Evolutionary conservation across 2,329 filamentous ascomycete species (phyloP), one percentile per base, ranked within the genome.

Genomic region (Curvularia sp.): DNA sequence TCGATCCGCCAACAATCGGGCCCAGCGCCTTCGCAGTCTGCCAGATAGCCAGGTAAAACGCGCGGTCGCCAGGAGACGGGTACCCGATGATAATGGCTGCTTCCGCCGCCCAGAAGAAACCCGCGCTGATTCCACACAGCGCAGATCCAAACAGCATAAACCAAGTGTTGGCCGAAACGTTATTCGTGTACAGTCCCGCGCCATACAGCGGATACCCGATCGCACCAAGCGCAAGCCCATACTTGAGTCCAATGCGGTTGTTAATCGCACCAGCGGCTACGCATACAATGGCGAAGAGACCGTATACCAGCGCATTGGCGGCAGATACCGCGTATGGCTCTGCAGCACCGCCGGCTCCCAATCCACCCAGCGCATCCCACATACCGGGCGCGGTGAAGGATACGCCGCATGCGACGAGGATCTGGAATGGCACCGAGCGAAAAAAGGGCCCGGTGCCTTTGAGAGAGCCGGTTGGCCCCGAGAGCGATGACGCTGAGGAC

Each of bases 1-100:
- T 83, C 2, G 81, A 77, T 3, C 82, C 83, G 10, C 83, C 83
- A 7, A 85, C 77, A 26, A 84, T 81, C 18, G 74, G 74, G 9
- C 74, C 74, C 48, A 71, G 63, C 6, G 73, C 72, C 53, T 75
- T 75, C 5, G 73, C 73, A 7, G 68, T 70, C 56, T 75, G 73
- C 74, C 74, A 76, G 35, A 76, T 58, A 9, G 73, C 74, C 20
- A 76, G 66, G 51, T 74, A 76, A 58, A 77, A 77, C 0, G 73
- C 75, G 20, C 75, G 71, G 52, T 77, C 74, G 7, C 65, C 66
- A 5, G 74, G 74, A 2, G 70, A 72, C 0, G 78, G 78, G 35
- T 80, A 80, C 2, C 77, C 78, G 30, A 76, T 78, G 26, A 76
- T 75, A 50, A 80, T 77, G 5, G 77, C 77, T 2, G 76, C 78